These are phyloP conservation scores for Neocatenulostroma microsporum DNA, from an alignment of 2,329 filamentous ascomycete genomes.

Conservation along the genomic window DNA sequence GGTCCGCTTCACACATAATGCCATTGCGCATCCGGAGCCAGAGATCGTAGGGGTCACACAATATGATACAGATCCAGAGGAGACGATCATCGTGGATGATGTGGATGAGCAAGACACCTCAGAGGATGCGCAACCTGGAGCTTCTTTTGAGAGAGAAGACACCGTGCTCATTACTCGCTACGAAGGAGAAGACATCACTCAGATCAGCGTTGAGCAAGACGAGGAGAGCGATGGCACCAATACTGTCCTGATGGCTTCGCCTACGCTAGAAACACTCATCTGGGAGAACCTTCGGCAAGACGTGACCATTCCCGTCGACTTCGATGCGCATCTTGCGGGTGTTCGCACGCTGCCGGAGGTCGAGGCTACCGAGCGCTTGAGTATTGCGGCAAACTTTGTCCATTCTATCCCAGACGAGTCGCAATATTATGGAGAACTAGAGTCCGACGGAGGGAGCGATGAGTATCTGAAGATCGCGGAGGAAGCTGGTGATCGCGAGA, in stretches of 20 bases:
- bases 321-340: constrained; percentile 16
- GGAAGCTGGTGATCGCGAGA: too few species aligned
- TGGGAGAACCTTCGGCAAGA: constrained; percentile 26
- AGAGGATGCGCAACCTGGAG: not conserved
- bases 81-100: constrained; percentile 4
- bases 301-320: constrained; percentile 23
- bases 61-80: not conserved
- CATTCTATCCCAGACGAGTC: too few species aligned
- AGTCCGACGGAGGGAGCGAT: too few species aligned
- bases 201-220: not conserved
- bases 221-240: not conserved
- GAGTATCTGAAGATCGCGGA: not conserved
- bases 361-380: constrained; percentile 11
- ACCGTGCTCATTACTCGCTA: constrained; percentile 14
- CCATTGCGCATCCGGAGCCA: too few species aligned
- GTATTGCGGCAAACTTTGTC: constrained; percentile 4
- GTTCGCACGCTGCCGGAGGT: constrained; percentile 10
- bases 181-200: not conserved
- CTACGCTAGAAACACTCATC: constrained; percentile 22
- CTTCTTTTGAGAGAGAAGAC: constrained; percentile 9
- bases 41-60: constrained; percentile 3
- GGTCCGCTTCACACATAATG: too few species aligned
- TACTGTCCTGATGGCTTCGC: constrained; percentile 4
- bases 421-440: too few species aligned
- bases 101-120: not conserved